Evolutionary conservation across 2,329 filamentous ascomycete species (phyloP).

Genomic region (Thielaviopsis euricoi): DNA sequence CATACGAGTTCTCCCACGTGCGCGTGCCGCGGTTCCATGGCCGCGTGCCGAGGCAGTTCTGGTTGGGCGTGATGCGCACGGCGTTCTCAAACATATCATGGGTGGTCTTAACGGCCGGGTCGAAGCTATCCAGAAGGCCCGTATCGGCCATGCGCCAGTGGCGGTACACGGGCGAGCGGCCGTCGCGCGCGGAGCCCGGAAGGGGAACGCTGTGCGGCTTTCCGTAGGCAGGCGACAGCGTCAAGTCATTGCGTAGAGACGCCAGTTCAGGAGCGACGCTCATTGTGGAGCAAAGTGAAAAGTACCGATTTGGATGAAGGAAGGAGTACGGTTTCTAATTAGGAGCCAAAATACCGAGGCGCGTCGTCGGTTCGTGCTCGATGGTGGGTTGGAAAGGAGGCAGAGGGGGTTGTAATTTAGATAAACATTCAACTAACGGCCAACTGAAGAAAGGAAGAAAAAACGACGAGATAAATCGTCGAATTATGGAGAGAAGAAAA

Average conservation of each 20-base stretch:
- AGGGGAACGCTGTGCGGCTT: constrained; percentile 64
- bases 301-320: neutral
- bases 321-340: neutral
- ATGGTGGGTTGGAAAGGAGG: neutral
- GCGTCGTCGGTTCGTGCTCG: neutral
- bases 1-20: constrained; percentile 55
- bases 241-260: constrained; percentile 26
- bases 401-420: neutral
- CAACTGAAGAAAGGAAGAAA: too few species aligned
- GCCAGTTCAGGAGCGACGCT: constrained; percentile 1
- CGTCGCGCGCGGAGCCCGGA: constrained; percentile 56
- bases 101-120: constrained; percentile 53
- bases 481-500: too few species aligned
- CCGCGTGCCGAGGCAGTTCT: constrained; percentile 62
- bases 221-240: constrained; percentile 50
- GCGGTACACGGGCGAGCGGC: constrained; percentile 62
- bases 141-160: constrained; percentile 64
- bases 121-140: constrained; percentile 52
- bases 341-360: neutral
- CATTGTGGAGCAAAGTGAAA: neutral
- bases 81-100: constrained; percentile 68
- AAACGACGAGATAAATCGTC: too few species aligned
- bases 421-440: neutral
- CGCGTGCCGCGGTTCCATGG: constrained; percentile 62
- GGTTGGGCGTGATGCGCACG: constrained; percentile 44